Evolutionary conservation across 2,329 filamentous ascomycete genomes (phyloP).

Genomic region (Pyrenophora tritici-repentis): DNA sequence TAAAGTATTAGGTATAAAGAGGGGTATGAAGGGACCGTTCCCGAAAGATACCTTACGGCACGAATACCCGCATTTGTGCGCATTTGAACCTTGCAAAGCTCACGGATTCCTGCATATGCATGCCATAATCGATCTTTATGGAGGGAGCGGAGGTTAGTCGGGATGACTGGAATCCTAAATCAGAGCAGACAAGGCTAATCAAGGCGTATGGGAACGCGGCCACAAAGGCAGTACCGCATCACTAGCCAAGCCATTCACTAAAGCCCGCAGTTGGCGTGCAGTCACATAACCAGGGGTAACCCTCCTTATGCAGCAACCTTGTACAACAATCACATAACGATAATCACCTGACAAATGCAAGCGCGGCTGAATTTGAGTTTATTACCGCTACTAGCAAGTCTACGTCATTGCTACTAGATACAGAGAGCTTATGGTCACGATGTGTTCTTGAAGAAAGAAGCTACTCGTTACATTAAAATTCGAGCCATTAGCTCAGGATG

Average conservation of each 20-base stretch:
- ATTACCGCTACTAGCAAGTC: neutral
- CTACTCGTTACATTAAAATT: neutral
- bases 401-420: neutral
- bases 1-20: neutral
- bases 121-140: neutral
- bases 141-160: neutral
- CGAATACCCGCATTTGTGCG: neutral
- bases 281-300: neutral
- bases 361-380: neutral
- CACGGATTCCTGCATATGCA: neutral
- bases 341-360: neutral
- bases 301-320: too few species aligned
- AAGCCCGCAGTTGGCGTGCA: neutral
- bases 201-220: neutral
- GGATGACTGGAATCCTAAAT: too few species aligned
- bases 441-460: neutral
- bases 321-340: neutral
- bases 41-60: neutral
- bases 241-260: neutral
- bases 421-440: neutral
- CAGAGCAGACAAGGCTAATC: neutral
- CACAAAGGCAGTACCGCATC: neutral
- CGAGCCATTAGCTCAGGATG: neutral
- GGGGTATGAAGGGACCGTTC: neutral
- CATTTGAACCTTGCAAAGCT: neutral